Evolutionary conservation across 2,329 filamentous ascomycete species (phyloP), one percentile per base, ranked within the genome.

Genomic region (Penicillium occitanis): DNA sequence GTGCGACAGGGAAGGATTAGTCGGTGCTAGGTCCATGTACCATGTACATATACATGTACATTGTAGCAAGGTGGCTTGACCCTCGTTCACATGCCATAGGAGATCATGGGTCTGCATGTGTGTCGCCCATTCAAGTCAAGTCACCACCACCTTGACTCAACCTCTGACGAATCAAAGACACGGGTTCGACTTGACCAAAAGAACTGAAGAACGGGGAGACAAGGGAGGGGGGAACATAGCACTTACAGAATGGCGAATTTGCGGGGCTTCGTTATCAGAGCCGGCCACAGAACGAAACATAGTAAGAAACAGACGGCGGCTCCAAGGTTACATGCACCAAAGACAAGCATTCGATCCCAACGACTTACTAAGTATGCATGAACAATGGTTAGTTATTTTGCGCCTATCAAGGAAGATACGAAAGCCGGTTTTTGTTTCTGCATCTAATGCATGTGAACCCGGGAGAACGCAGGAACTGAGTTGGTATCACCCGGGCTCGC

Each of bases 201-300:
- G 6, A 14, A 46, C 22, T 19, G 35, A 63, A 65, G 48, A 28
- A 67, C 37, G 42, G 19, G 30, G 30, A 33, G 50, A 33, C 28
- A 33, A n/a, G 25, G 50, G 50, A n/a, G 14, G n/a, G 35, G 22
- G 25, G 8, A n/a, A 19, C 2, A 28, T n/a, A 42, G 55, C 40
- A 94, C 94, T 91, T 88, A 98, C 95, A 98, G 80, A 70, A 96
- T 93, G 64, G 94, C 93, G 84, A 99, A 97, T 84, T 98, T 99
- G 80, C 91, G 88, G 71, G 94, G 93, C 77, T 86, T 89, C 70
- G 92, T 80, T 71, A 91, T 86, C 71, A 97, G 85, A 68, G 93
- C 85, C 64, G 93, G 93, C 81, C 96, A 94, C 66, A 98, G 84
- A 72, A 90, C 90, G 82, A 98, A 96, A 84, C 91, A 80, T 73